Evolutionary conservation across 2,329 filamentous ascomycete species (phyloP).

Genomic region (Sclerotinia trifoliorum): DNA sequence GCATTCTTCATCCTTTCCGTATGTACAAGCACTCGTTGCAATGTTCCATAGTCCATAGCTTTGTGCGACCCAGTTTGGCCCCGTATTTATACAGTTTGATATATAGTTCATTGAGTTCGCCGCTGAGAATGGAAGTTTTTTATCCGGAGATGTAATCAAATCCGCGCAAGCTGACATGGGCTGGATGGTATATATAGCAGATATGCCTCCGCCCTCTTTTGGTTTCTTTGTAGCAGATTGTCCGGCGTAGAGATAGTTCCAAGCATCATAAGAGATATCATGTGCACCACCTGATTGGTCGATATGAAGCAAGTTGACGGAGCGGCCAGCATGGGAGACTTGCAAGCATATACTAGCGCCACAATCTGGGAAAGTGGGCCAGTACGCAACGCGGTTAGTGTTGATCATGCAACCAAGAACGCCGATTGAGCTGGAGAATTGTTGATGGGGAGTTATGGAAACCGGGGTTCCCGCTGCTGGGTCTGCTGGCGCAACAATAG

Average conservation of each 20-base stretch:
- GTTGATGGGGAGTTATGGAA: constrained; percentile 6
- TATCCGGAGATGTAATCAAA: constrained; percentile 9
- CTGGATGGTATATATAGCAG: neutral
- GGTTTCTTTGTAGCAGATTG: neutral
- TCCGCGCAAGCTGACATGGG: constrained; percentile 12
- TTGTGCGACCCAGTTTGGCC: neutral
- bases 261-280: constrained; percentile 15
- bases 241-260: constrained; percentile 12
- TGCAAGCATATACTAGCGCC: constrained; percentile 12
- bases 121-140: constrained; percentile 1
- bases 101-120: constrained; percentile 4
- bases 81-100: neutral
- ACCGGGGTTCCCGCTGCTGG: neutral
- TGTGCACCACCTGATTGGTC: constrained; percentile 11
- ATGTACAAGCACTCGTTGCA: neutral
- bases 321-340: neutral
- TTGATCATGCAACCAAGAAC: constrained; percentile 16
- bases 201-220: neutral
- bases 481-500: neutral
- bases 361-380: neutral
- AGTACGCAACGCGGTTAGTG: constrained; percentile 14
- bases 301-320: constrained; percentile 7
- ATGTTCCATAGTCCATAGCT: constrained; percentile 11
- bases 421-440: constrained; percentile 3
- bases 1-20: constrained; percentile 11